A percentile compares a stretch with the other conserved stretches of the same genome.
Conservation (phyloP, 768 basidiomycete genomes). For the Dendrothele bispora region DNA sequence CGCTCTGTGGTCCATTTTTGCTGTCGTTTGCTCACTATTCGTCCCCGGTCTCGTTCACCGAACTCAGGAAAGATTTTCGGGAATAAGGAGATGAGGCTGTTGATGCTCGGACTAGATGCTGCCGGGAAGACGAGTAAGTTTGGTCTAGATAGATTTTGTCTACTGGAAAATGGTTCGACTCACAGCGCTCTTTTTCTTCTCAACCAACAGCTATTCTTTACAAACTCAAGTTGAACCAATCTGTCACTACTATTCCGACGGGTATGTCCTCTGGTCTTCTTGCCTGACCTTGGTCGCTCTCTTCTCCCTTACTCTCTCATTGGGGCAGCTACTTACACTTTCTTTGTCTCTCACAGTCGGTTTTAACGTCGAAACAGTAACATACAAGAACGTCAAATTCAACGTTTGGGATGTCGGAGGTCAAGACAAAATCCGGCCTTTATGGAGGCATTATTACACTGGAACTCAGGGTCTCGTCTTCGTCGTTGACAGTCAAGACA, state of each 20-base stretch:
- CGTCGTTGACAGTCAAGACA: constrained; percentile 95
- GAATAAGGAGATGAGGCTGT: constrained; percentile 97
- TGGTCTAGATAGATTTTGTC: too few species aligned
- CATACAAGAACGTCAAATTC: constrained; percentile 97
- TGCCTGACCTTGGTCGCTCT: constrained; percentile 6
- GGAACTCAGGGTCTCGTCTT: constrained; percentile 98
- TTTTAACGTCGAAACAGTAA: constrained; percentile 99
- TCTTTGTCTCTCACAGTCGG: constrained; percentile 85
- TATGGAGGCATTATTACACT: constrained; percentile 99
- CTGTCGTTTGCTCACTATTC: constrained; percentile 9
- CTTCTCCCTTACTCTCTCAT: not conserved
- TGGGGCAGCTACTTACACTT: too few species aligned
- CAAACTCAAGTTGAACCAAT: constrained; percentile 98
- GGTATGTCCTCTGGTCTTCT: constrained; percentile 45
- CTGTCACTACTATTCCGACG: constrained; percentile 97
- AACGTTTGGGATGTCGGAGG: constrained; percentile 98
- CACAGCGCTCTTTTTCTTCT: constrained; percentile 7
- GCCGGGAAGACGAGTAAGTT: constrained; percentile 96
- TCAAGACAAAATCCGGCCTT: constrained; percentile 98
- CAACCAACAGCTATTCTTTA: constrained; percentile 83
- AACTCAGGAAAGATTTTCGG: constrained; percentile 86
- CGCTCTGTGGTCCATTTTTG: constrained; percentile 10
- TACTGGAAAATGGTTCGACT: too few species aligned
- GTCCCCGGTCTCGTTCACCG: constrained; percentile 9
- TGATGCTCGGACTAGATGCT: constrained; percentile 97